Conservation (phyloP, 148 eudicot species). For the Hydrangea macrophylla region DNA sequence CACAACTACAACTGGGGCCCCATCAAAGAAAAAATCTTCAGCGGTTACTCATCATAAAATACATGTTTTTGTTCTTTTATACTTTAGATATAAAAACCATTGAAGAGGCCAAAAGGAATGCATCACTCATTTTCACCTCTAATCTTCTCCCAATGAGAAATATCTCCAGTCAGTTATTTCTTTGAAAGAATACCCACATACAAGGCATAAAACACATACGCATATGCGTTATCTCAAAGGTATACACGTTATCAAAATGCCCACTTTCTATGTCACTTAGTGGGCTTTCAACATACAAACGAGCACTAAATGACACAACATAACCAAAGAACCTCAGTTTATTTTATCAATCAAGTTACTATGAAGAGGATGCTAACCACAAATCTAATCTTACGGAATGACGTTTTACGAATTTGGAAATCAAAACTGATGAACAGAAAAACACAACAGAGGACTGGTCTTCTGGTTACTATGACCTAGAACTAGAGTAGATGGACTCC, state of each 20-base stretch:
- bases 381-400: too few relatives aligned
- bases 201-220: not conserved
- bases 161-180: too few relatives aligned
- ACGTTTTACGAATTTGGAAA: not conserved
- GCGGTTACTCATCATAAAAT: not conserved
- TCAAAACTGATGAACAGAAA: not conserved
- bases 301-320: too few relatives aligned
- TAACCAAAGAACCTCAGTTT: not conserved
- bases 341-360: not conserved
- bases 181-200: too few relatives aligned
- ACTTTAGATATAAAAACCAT: not conserved
- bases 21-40: not conserved
- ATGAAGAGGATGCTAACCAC: not conserved
- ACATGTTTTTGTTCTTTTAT: not conserved
- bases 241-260: not conserved
- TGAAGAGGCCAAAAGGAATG: not conserved
- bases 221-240: not conserved
- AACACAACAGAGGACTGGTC: not conserved
- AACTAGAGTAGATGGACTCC: not conserved
- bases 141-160: too few relatives aligned
- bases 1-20: constrained; percentile 3
- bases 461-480: not conserved
- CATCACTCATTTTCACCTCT: too few relatives aligned
- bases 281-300: not conserved
- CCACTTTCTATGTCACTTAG: not conserved